Percentiles rank a stretch among this genome's conserved stretches.
These are phyloP conservation scores for Trametes versicolor DNA, from an alignment of 1,284 basidiomycete genomes.

Conservation along the genomic window DNA sequence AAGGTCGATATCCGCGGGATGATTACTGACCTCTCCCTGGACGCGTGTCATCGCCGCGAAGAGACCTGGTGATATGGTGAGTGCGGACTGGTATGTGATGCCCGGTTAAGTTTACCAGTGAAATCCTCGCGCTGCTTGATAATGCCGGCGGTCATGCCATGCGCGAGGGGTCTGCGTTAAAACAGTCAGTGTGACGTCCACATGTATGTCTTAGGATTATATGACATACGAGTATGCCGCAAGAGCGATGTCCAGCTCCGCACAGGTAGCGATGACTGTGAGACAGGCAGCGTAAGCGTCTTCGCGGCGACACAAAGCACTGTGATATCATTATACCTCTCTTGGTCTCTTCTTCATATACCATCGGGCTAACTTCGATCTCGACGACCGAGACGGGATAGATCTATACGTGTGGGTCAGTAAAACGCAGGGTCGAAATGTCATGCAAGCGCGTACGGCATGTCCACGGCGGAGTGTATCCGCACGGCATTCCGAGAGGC, in stretches of 20 bases:
- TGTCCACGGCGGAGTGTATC: conserved; percentile 52
- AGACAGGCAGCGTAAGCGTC: not conserved
- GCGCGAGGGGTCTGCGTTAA: conserved; percentile 55
- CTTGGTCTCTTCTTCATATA: conserved; percentile 56
- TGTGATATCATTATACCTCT: conserved; percentile 43
- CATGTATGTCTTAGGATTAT: not conserved
- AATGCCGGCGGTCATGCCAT: conserved; percentile 63
- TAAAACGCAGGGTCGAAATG: not conserved
- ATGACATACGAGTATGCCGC: conserved; percentile 58
- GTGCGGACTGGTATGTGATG: not conserved
- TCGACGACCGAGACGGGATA: conserved; percentile 58
- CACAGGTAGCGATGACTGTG: conserved; percentile 48
- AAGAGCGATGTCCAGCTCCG: conserved; percentile 61
- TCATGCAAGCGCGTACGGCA: conserved; percentile 8
- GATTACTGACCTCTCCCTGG: conserved; percentile 20
- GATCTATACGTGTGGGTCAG: conserved; percentile 39
- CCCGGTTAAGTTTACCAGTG: conserved; percentile 26
- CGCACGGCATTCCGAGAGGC: conserved; percentile 58
- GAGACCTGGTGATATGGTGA: not conserved
- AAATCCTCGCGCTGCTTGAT: conserved; percentile 59
- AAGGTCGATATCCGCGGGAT: not conserved
- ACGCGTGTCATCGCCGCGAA: conserved; percentile 12
- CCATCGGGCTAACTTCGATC: conserved; percentile 63
- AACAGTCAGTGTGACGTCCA: not conserved
- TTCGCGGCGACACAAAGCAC: not conserved